phyloP scores from a whole-genome alignment of 2,329 filamentous ascomycete species.

The Monosporascus ibericus region DNA sequence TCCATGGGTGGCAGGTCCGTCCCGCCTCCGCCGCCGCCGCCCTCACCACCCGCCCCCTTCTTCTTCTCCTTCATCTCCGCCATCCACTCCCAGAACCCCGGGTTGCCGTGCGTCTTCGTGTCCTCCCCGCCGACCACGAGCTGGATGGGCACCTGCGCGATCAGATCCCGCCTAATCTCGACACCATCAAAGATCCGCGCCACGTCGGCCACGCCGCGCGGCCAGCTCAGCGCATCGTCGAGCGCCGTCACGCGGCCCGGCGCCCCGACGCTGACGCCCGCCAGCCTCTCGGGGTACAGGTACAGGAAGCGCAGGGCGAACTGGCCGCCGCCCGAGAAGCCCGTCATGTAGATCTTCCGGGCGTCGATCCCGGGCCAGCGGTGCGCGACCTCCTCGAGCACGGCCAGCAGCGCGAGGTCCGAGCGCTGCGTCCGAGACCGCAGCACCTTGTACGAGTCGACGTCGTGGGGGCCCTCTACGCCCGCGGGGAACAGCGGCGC shows the following conservation, averaged over 20 bases:
- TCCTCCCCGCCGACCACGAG: conserved; percentile 17
- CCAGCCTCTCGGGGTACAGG: conserved; percentile 23
- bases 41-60: background rate
- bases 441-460: conserved; percentile 24
- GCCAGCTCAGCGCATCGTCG: conserved; percentile 16
- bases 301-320: conserved; percentile 27
- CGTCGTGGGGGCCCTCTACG: conserved; percentile 21
- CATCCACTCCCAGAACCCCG: conserved; percentile 18
- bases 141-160: conserved; percentile 12
- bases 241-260: conserved; percentile 22
- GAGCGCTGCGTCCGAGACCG: conserved; percentile 15
- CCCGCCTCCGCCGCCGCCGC: background rate
- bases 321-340: conserved; percentile 26
- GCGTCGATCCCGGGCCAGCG: conserved; percentile 24
- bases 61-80: conserved; percentile 1
- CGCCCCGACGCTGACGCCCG: conserved; percentile 23
- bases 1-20: conserved; percentile 3
- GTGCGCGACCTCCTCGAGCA: conserved; percentile 23
- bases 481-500: conserved; percentile 25
- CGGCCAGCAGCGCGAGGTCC: conserved; percentile 21
- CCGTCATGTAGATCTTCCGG: conserved; percentile 20
- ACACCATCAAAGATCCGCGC: conserved; percentile 11
- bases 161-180: conserved; percentile 7
- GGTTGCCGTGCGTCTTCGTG: conserved; percentile 10
- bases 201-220: conserved; percentile 13